These are phyloP conservation scores for maize (Zea mays) DNA, from an alignment of 176 grass and related monocot genomes.

Conservation along the genomic window Zm-B73-REFERENCE-NAM-5.0 NC_050102.1:104435001-104435500, in stretches of 20 bases:
- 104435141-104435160: accelerated
- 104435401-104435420: neutral
- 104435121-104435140: neutral
- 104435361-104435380: neutral
- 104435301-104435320: conserved; percentile 13
- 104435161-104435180: conserved; percentile 5
- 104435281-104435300: conserved; percentile 30
- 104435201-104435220: too few species aligned
- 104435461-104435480: too few species aligned
- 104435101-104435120: neutral
- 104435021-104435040: conserved; percentile 3
- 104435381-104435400: neutral
- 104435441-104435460: too few species aligned
- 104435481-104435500: too few species aligned
- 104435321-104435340: neutral
- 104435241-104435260: conserved; percentile 5
- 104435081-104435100: neutral
- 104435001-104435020: neutral
- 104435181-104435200: neutral
- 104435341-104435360: neutral
- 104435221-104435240: neutral
- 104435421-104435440: neutral
- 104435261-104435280: neutral
- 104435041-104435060: conserved; percentile 9
- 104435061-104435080: neutral